These are phyloP conservation scores for Ophiocordyceps unilateralis DNA, from an alignment of 2,329 filamentous ascomycete species.

Conservation along the genomic window DNA sequence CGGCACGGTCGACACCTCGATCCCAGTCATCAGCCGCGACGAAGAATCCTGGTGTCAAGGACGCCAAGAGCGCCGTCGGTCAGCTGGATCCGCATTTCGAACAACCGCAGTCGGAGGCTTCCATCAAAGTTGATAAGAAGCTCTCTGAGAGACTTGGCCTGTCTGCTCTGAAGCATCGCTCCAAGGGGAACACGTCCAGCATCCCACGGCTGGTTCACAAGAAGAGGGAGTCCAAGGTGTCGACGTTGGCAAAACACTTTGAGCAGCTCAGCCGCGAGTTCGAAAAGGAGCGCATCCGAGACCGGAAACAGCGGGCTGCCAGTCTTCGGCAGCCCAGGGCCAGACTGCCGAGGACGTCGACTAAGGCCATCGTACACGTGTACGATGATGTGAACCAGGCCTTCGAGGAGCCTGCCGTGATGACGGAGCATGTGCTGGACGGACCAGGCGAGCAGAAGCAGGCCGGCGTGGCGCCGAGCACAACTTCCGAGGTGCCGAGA, in stretches of 20 bases:
- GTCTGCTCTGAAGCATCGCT: constrained; percentile 40
- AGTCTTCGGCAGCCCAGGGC: constrained; percentile 59
- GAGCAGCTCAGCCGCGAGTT: constrained; percentile 95
- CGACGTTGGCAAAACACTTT: constrained; percentile 85
- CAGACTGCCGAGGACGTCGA: constrained; percentile 69
- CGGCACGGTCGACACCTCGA: constrained; percentile 27
- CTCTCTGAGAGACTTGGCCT: constrained; percentile 57
- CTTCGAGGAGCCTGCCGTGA: constrained; percentile 59
- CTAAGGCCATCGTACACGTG: constrained; percentile 91
- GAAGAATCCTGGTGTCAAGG: constrained; percentile 21
- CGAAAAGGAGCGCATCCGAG: constrained; percentile 78
- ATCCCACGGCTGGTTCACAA: constrained; percentile 78
- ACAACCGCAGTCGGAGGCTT: constrained; percentile 14
- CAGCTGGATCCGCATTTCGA: constrained; percentile 2
- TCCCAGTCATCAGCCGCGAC: constrained; percentile 22
- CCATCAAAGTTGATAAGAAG: constrained; percentile 50
- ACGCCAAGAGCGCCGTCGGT: constrained; percentile 12
- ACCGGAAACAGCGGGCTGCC: constrained; percentile 65
- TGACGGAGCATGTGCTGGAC: constrained; percentile 23
- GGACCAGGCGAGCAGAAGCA: constrained; percentile 4
- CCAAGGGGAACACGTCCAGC: constrained; percentile 47
- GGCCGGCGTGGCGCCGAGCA: constrained; percentile 7
- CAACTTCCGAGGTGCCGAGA: constrained; percentile 5
- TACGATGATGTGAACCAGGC: constrained; percentile 90
- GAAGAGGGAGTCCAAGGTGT: constrained; percentile 62